A percentile compares a stretch with the other conserved stretches of the same genome.
Conservation (phyloP, 805 yeast genomes). For the Ogataea methylovora region DNA sequence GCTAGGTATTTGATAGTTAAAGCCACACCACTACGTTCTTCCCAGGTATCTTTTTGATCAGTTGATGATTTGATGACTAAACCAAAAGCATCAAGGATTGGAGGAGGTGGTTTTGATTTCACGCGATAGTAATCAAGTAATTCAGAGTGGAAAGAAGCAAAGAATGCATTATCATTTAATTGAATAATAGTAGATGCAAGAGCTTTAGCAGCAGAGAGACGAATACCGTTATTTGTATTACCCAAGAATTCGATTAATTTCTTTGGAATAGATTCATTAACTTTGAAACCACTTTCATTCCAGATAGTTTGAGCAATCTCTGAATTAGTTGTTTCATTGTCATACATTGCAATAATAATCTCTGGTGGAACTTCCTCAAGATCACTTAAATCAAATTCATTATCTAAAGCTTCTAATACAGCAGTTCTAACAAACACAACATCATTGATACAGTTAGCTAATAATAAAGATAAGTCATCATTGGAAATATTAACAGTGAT, state of each 20-base stretch:
- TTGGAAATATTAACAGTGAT: conserved; percentile 54
- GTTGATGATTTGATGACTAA: conserved; percentile 55
- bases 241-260: conserved; percentile 44
- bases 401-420: conserved; percentile 75
- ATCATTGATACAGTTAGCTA: conserved; percentile 50
- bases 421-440: conserved; percentile 70
- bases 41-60: conserved; percentile 74
- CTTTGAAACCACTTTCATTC: conserved; percentile 57
- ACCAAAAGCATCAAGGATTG: conserved; percentile 74
- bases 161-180: conserved; percentile 7
- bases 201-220: conserved; percentile 68
- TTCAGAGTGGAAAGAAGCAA: conserved; percentile 31
- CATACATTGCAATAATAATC: conserved; percentile 72
- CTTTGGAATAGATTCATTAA: conserved; percentile 36
- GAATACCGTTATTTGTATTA: conserved; percentile 53
- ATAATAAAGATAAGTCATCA: conserved; percentile 50
- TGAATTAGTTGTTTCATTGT: conserved; percentile 54
- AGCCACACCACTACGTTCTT: conserved; percentile 76
- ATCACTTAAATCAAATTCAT: conserved; percentile 62
- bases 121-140: conserved; percentile 51
- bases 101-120: conserved; percentile 67
- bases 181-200: conserved; percentile 48
- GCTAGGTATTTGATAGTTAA: conserved; percentile 53
- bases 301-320: conserved; percentile 75
- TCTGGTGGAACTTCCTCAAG: conserved; percentile 42